Conservation (phyloP, 2,329 filamentous ascomycete species). For the Pseudogymnoascus pannorum region DNA sequence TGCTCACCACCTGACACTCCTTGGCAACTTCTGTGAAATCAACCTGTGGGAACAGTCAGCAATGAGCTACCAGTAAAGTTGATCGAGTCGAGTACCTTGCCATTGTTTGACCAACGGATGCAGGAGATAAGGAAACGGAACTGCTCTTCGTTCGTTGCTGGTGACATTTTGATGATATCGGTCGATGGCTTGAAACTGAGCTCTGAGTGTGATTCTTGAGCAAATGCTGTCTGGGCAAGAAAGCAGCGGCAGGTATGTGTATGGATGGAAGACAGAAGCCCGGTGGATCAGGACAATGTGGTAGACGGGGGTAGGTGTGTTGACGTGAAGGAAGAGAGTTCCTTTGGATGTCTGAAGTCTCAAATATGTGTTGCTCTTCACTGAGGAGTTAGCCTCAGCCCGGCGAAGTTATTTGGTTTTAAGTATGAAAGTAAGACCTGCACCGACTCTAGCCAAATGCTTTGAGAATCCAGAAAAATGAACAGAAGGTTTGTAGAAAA, state of each 20-base stretch:
- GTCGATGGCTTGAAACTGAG: conserved; percentile 2
- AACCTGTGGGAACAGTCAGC: conserved; percentile 37
- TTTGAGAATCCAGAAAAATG: background rate
- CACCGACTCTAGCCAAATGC: background rate
- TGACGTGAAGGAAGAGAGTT: background rate
- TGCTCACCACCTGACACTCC: conserved; percentile 55
- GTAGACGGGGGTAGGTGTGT: background rate
- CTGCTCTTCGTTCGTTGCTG: conserved; percentile 45
- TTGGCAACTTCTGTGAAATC: conserved; percentile 58
- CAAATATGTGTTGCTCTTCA: background rate
- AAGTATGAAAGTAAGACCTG: background rate
- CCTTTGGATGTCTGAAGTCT: background rate
- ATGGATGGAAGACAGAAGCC: background rate
- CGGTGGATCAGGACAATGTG: background rate
- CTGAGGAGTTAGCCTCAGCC: background rate
- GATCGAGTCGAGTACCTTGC: conserved; percentile 43
- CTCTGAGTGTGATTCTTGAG: background rate
- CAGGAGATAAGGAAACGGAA: conserved; percentile 61
- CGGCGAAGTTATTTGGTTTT: background rate
- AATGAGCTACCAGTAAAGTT: background rate
- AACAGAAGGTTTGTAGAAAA: background rate
- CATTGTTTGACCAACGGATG: conserved; percentile 52
- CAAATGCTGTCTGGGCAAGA: background rate
- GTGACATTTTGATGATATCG: conserved; percentile 39
- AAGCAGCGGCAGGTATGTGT: background rate